These are phyloP conservation scores for Ophiostoma montium DNA, from an alignment of 2,329 filamentous ascomycete genomes.

Conservation along the genomic window DNA sequence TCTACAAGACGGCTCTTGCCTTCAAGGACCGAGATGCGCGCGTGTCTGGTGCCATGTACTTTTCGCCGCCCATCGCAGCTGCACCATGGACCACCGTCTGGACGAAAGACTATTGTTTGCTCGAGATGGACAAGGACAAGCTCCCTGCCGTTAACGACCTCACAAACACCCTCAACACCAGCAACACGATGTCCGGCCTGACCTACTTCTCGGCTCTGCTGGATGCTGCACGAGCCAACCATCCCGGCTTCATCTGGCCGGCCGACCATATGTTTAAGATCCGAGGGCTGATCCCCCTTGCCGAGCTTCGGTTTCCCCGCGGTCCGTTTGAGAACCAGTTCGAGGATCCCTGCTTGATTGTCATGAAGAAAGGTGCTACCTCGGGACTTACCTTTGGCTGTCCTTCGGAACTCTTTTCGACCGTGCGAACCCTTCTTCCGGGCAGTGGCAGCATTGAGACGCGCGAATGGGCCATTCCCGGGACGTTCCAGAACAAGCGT, in stretches of 20 bases:
- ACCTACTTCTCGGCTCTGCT: too few relatives aligned
- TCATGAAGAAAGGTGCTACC: background rate
- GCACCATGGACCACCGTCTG: background rate
- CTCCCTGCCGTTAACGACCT: background rate
- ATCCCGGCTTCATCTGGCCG: background rate
- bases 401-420: background rate
- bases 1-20: background rate
- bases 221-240: background rate
- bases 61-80: background rate
- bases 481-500: background rate
- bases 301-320: background rate
- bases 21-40: background rate
- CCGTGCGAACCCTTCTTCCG: background rate
- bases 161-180: background rate
- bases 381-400: background rate
- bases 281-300: background rate
- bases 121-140: background rate
- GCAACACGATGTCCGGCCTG: too few relatives aligned
- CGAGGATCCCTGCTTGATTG: background rate
- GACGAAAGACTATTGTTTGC: background rate
- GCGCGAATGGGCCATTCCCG: background rate
- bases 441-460: background rate
- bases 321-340: background rate
- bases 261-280: background rate
- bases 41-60: background rate